Evolutionary conservation across 2,329 filamentous ascomycete species (phyloP).

Genomic region (Xylaria digitata): DNA sequence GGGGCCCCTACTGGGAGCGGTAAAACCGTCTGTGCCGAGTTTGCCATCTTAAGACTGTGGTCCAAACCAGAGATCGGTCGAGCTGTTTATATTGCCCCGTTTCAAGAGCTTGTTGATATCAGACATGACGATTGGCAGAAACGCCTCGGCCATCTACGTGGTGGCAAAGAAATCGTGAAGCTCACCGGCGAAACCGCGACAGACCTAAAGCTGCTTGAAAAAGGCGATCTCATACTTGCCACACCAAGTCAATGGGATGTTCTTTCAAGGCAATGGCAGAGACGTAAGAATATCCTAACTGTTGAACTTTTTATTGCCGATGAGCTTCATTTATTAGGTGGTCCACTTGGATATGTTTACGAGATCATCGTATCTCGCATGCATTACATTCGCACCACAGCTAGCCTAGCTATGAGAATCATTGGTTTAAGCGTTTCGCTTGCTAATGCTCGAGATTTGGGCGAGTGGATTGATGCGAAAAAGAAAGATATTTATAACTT

Average conservation of each 20-base stretch:
- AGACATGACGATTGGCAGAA: conserved; percentile 87
- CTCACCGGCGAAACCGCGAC: conserved; percentile 92
- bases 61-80: conserved; percentile 75
- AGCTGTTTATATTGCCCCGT: conserved; percentile 93
- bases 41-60: conserved; percentile 92
- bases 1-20: conserved; percentile 94
- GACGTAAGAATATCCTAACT: conserved; percentile 92
- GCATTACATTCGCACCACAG: conserved; percentile 93
- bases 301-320: conserved; percentile 94
- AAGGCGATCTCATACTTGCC: conserved; percentile 88
- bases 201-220: conserved; percentile 88
- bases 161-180: conserved; percentile 91
- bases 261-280: conserved; percentile 94
- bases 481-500: conserved; percentile 99
- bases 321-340: conserved; percentile 92
- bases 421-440: conserved; percentile 91
- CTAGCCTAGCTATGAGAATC: conserved; percentile 85
- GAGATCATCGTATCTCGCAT: conserved; percentile 98
- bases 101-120: conserved; percentile 90
- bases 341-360: conserved; percentile 87
- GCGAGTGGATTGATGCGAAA: conserved; percentile 97
- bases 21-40: conserved; percentile 97
- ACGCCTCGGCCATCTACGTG: conserved; percentile 76
- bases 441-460: conserved; percentile 91
- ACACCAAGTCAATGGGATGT: conserved; percentile 97